Evolutionary conservation across 2,329 filamentous ascomycete species (phyloP).

Genomic region (Rhynchosporium secalis): DNA sequence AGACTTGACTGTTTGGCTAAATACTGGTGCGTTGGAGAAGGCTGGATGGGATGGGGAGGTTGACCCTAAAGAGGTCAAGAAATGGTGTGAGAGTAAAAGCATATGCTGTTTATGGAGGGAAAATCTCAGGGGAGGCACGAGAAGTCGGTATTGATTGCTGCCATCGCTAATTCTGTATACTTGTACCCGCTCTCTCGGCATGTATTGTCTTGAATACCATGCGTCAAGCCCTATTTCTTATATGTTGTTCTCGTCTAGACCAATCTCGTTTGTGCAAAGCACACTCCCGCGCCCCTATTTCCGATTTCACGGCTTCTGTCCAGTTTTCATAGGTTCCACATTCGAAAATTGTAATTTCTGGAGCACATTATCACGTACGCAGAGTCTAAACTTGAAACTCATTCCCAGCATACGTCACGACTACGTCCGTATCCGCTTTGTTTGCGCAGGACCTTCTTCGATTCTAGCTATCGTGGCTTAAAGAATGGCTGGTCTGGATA

Average conservation of each 20-base stretch:
- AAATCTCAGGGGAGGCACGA: constrained; percentile 34
- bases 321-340: neutral
- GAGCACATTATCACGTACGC: too few species aligned
- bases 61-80: constrained; percentile 67
- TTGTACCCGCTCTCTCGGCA: neutral
- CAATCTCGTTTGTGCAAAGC: neutral
- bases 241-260: neutral
- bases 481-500: too few species aligned
- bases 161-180: neutral
- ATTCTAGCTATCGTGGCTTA: too few species aligned
- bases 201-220: constrained; percentile 1
- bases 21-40: constrained; percentile 63
- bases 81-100: constrained; percentile 86
- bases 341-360: too few species aligned
- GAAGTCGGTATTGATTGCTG: constrained; percentile 34
- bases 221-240: too few species aligned
- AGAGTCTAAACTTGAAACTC: too few species aligned
- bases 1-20: constrained; percentile 81
- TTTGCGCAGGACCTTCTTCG: too few species aligned
- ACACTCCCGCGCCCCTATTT: neutral
- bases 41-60: constrained; percentile 68
- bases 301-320: neutral
- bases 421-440: too few species aligned
- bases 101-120: constrained; percentile 75
- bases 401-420: too few species aligned